Conservation (phyloP, 2,329 filamentous ascomycete genomes). For the Cladophialophora immunda region DNA sequence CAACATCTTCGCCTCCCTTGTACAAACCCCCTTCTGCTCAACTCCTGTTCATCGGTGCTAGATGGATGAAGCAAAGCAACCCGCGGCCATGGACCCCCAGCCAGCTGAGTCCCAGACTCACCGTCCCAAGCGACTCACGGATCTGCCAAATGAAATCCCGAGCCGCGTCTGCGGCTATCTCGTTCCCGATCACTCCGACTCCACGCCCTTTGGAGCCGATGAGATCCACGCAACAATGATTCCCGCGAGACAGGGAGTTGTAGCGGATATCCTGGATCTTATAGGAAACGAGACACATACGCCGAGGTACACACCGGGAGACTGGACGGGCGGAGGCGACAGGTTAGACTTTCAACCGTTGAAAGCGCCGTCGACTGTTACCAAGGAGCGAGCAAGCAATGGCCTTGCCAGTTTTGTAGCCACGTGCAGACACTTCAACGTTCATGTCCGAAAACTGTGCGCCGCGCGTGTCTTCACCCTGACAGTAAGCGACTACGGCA, state of each 20-base stretch:
- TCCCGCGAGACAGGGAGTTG: neutral
- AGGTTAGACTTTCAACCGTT: no score
- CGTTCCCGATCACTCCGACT: neutral
- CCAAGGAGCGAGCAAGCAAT: neutral
- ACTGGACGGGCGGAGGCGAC: no score
- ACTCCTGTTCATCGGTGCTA: neutral
- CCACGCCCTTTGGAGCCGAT: neutral
- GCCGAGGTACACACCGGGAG: no score
- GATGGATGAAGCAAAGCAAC: neutral
- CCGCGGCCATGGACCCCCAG: neutral
- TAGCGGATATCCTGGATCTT: neutral
- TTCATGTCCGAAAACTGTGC: neutral
- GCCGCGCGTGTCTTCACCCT: neutral
- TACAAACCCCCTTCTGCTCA: neutral
- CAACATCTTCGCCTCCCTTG: neutral
- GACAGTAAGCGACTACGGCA: neutral
- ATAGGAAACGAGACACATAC: neutral
- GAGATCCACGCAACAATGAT: neutral
- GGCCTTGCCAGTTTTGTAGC: constrained; percentile 4
- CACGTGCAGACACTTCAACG: constrained; percentile 4
- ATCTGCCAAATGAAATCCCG: neutral
- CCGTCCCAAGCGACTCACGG: neutral
- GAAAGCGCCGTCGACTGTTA: no score
- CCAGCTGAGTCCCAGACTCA: neutral
- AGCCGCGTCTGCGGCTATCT: neutral